Base-by-base conservation (phyloP, 345 rosid genomes). In the Microthlaspi erraticum region DNA sequence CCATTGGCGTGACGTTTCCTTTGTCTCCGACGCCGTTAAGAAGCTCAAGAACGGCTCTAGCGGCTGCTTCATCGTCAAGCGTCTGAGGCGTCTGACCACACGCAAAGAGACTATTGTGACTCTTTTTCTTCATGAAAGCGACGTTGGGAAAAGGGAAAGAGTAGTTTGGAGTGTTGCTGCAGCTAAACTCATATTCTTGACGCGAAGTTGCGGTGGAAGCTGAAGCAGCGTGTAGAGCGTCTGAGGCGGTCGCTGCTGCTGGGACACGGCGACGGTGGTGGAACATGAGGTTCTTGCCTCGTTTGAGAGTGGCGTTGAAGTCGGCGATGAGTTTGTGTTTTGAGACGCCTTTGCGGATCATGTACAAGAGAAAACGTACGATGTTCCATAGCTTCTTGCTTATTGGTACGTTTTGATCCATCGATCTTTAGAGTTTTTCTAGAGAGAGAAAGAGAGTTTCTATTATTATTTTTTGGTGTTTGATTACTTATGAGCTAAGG, bases 161-260 rank as follows among this genome's bases (percentile, higher is more conserved):
- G 82, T 83, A 85, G 70, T 72, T 79, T 19, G 98, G 98, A 56
- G 96, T 93, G 86, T 83, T 87, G 80, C 89, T 89, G 71, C 98
- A 93, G 85, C 98, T 91, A 85, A 91, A 91, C 84, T 93, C 98
- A 48, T 91, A 93, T 56, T 89, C 97, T 7, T 65, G 70, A 3
- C 81, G 73, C 4, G 72, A 38, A 5, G 45, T 53, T 56, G 79
- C 75, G 77, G 81, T 77, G 72, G 81, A 73, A 71, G 82, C 36
- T 33, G 63, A 60, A 43, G 64, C 5, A 56, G 66, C 65, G 49
- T 64, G 7, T 33, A 34, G 13, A 53, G 56, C 34, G 20, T 46
- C 32, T 5, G 79, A 55, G 19, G 45, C 4, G 16, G 63, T 54
- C 13, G 61, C 12, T 8, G 60, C 39, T 31, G 75, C 60, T 6